Conservation (phyloP, 2,329 filamentous ascomycete species). For the Paracamarosporium sp. region DNA sequence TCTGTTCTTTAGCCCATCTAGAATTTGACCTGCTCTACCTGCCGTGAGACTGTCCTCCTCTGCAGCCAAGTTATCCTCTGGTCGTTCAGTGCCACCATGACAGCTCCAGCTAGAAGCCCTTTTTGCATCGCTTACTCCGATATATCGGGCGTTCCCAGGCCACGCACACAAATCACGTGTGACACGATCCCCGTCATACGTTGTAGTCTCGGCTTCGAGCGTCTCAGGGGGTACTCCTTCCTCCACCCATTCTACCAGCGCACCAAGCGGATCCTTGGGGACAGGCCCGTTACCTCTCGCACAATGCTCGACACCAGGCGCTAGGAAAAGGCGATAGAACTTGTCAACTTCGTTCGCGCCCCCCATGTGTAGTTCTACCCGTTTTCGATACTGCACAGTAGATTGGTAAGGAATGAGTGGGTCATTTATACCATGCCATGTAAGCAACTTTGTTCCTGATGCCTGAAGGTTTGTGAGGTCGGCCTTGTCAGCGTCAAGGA, state of each 20-base stretch:
- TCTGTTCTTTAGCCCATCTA: constrained; percentile 25
- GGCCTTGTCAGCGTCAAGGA: constrained; percentile 29
- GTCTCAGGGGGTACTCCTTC: constrained; percentile 28
- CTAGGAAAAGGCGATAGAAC: constrained; percentile 41
- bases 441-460: constrained; percentile 34
- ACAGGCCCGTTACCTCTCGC: constrained; percentile 23
- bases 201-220: constrained; percentile 25
- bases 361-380: constrained; percentile 32
- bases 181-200: constrained; percentile 23
- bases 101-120: constrained; percentile 31
- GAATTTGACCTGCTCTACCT: constrained; percentile 20
- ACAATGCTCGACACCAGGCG: constrained; percentile 37
- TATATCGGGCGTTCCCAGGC: constrained; percentile 24
- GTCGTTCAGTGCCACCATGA: constrained; percentile 24
- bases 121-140: constrained; percentile 21
- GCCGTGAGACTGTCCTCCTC: background rate
- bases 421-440: constrained; percentile 37
- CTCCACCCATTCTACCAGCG: constrained; percentile 40
- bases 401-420: constrained; percentile 32
- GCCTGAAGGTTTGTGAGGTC: constrained; percentile 30
- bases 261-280: constrained; percentile 25
- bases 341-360: constrained; percentile 29
- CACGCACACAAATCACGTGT: constrained; percentile 28
- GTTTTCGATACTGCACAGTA: constrained; percentile 29
- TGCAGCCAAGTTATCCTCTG: constrained; percentile 7